A percentile compares a stretch with the other conserved stretches of the same genome.
These are phyloP conservation scores for Alisma plantagoaquatica DNA, from an alignment of 106 monocot species.

Conservation along the genomic window DNA sequence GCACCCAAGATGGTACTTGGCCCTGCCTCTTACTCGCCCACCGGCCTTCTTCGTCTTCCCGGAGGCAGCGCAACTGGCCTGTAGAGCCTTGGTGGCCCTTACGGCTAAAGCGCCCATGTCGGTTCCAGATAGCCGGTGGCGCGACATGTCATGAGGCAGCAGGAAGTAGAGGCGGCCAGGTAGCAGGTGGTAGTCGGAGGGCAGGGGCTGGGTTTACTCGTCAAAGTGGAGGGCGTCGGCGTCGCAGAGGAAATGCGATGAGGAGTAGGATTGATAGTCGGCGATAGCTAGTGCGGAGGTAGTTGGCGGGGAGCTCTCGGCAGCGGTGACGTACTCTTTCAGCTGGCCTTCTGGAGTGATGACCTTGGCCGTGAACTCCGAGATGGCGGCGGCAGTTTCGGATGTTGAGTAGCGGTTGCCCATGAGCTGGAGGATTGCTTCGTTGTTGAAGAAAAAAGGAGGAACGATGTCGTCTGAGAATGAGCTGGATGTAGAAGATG, in stretches of 20 bases:
- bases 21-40: too few relatives aligned
- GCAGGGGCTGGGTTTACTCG: slow-evolving; percentile 1
- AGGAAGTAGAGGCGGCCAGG: slow-evolving; percentile 15
- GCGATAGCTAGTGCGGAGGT: too few relatives aligned
- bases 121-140: background rate
- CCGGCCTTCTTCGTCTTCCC: too few relatives aligned
- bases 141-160: slow-evolving; percentile 8
- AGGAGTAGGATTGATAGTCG: background rate
- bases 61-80: background rate
- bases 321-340: slow-evolving; percentile 4
- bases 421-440: too few relatives aligned
- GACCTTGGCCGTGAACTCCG: slow-evolving; percentile 5
- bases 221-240: slow-evolving; percentile 22
- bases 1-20: too few relatives aligned
- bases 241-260: slow-evolving; percentile 13
- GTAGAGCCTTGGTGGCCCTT: slow-evolving; percentile 15
- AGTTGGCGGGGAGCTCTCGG: too few relatives aligned
- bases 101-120: slow-evolving; percentile 19
- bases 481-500: too few relatives aligned
- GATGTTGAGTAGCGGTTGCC: background rate
- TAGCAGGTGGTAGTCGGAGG: slow-evolving; percentile 3
- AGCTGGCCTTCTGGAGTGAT: slow-evolving; percentile 11
- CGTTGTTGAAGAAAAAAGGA: too few relatives aligned
- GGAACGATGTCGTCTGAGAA: too few relatives aligned
- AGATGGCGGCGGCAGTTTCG: background rate